Percentiles rank a stretch among this genome's conserved stretches.
phyloP scores from a whole-genome alignment of 306 rosid genomes.

The Myrica gale region DNA sequence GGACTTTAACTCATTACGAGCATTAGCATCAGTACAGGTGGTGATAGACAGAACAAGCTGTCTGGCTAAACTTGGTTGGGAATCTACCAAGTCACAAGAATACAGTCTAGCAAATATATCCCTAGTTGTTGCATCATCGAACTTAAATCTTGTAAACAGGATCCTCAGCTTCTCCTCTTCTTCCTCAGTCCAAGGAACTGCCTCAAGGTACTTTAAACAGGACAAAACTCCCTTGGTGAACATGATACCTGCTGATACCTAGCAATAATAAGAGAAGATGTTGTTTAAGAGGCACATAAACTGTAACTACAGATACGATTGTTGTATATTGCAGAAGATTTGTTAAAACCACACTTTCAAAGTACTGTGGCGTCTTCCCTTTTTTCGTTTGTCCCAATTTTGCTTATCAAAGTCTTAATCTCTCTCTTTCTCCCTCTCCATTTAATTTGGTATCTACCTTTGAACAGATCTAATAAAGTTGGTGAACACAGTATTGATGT shows the following conservation, averaged over 20 bases:
- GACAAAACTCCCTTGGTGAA: slow-evolving; percentile 67
- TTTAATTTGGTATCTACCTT: background rate
- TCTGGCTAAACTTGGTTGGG: slow-evolving; percentile 49
- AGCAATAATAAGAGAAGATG: slow-evolving; percentile 18
- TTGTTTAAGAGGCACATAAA: slow-evolving; percentile 22
- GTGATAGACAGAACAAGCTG: slow-evolving; percentile 71
- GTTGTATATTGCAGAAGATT: background rate
- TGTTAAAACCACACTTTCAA: slow-evolving; percentile 2
- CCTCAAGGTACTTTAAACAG: slow-evolving; percentile 79
- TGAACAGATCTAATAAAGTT: too few species aligned
- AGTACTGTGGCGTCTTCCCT: background rate
- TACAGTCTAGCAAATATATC: slow-evolving; percentile 75
- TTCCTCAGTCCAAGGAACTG: slow-evolving; percentile 94
- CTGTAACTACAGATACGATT: background rate
- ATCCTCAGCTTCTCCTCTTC: slow-evolving; percentile 78
- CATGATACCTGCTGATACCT: slow-evolving; percentile 82
- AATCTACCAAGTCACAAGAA: slow-evolving; percentile 39
- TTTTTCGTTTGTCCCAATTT: background rate
- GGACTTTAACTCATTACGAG: slow-evolving; percentile 71
- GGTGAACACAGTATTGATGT: background rate
- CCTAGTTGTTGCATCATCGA: slow-evolving; percentile 66
- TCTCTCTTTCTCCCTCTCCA: background rate
- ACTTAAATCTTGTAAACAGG: slow-evolving; percentile 64
- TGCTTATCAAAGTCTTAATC: background rate
- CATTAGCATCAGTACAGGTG: slow-evolving; percentile 58